Conservation (phyloP, 2,329 filamentous ascomycete species). For the Cordyceps militaris region DNA sequence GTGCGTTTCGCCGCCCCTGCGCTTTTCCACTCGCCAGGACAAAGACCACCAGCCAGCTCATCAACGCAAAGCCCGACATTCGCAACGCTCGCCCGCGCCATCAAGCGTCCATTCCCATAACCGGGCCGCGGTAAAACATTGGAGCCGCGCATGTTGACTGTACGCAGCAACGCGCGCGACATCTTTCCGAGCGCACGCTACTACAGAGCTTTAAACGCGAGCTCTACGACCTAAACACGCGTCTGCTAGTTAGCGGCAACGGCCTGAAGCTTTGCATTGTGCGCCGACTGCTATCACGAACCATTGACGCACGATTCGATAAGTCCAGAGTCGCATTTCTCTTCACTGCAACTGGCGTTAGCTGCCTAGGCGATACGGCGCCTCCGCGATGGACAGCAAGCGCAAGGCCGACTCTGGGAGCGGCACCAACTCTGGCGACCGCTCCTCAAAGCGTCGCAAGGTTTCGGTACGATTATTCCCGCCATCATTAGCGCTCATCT, state of each 20-base stretch:
- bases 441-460: constrained; percentile 50
- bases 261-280: not conserved
- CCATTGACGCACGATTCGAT: not conserved
- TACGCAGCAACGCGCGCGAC: not conserved
- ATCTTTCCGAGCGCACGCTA: not conserved
- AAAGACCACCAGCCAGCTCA: constrained; percentile 8
- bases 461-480: constrained; percentile 34
- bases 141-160: not conserved
- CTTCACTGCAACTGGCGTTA: not conserved
- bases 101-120: not conserved
- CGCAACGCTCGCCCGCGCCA: not conserved
- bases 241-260: not conserved
- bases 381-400: constrained; percentile 46
- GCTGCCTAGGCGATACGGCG: not conserved
- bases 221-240: constrained; percentile 1
- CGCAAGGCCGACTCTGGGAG: constrained; percentile 46
- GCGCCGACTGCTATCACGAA: not conserved
- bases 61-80: not conserved
- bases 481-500: not conserved
- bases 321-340: not conserved
- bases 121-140: not conserved
- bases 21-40: constrained; percentile 8
- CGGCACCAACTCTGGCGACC: constrained; percentile 41
- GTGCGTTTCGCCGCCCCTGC: constrained; percentile 11
- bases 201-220: not conserved